Evolutionary conservation across 2,329 filamentous ascomycete species (phyloP).

Genomic region (Leptographium radiaticola): DNA sequence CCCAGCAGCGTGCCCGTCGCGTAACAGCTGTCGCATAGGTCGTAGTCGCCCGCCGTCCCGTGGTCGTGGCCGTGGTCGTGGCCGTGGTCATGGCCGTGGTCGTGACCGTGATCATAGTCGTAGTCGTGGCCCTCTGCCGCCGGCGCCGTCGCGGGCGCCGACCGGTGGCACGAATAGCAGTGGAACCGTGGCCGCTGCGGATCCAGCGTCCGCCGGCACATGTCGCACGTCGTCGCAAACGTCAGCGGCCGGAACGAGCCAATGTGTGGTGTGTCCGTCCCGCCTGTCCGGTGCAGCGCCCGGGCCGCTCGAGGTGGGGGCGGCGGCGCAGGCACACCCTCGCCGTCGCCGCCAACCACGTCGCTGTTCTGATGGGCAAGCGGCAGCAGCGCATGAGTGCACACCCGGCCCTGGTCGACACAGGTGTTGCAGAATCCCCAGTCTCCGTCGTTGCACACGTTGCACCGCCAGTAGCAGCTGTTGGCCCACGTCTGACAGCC

Average conservation of each 20-base stretch:
- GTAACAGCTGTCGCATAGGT: slow-evolving; percentile 75
- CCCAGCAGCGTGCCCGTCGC: slow-evolving; percentile 39
- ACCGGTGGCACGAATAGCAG: slow-evolving; percentile 59
- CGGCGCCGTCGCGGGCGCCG: slow-evolving; percentile 18
- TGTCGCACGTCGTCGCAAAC: slow-evolving; percentile 65
- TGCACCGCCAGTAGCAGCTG: slow-evolving; percentile 82
- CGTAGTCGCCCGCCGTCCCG: slow-evolving; percentile 59
- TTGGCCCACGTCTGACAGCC: slow-evolving; percentile 62
- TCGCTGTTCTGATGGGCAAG: slow-evolving; percentile 42
- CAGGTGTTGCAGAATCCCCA: slow-evolving; percentile 91
- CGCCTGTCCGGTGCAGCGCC: slow-evolving; percentile 30
- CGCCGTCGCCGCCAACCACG: slow-evolving; percentile 10
- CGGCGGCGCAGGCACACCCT: slow-evolving; percentile 27
- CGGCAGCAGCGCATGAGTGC: slow-evolving; percentile 70
- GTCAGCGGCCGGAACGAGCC: slow-evolving; percentile 53
- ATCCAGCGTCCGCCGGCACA: slow-evolving; percentile 61
- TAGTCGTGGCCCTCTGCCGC: neutral
- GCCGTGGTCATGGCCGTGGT: too few species aligned
- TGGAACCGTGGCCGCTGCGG: slow-evolving; percentile 62
- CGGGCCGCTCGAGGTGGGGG: slow-evolving; percentile 33
- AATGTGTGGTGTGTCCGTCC: slow-evolving; percentile 27
- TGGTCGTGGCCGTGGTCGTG: slow-evolving; percentile 13
- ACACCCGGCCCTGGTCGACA: slow-evolving; percentile 69
- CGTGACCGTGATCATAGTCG: too few species aligned
- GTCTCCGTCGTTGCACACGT: slow-evolving; percentile 76